Percentiles rank a stretch among this genome's conserved stretches.
phyloP scores from a whole-genome alignment of 257 asterid species.

The Linaria vulgaris region DNA sequence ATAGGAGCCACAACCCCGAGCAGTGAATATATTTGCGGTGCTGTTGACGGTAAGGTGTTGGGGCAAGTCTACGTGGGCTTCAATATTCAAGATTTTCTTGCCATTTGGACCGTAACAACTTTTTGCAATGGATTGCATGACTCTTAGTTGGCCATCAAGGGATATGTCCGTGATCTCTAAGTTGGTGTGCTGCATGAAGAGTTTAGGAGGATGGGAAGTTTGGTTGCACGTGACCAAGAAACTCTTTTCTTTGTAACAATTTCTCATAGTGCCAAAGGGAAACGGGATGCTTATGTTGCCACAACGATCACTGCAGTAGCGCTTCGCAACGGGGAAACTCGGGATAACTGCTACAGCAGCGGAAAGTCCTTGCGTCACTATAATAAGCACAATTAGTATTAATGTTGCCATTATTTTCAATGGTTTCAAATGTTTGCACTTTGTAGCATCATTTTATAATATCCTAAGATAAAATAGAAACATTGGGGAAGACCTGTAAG shows the following conservation, averaged over 20 bases:
- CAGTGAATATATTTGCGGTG: constrained; percentile 13
- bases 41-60: not conserved
- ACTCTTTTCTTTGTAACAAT: not conserved
- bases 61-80: rapidly evolving
- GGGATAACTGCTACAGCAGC: too few relatives aligned
- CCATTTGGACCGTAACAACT: not conserved
- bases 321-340: too few relatives aligned
- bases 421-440: too few relatives aligned
- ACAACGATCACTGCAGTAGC: too few relatives aligned
- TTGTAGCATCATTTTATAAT: too few relatives aligned
- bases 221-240: constrained; percentile 26
- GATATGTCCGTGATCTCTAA: constrained; percentile 23
- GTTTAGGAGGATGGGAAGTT: constrained; percentile 8
- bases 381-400: too few relatives aligned
- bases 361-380: too few relatives aligned
- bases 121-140: not conserved
- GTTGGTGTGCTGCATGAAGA: not conserved
- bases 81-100: rapidly evolving
- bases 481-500: too few relatives aligned
- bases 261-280: constrained; percentile 20
- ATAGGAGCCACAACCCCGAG: constrained; percentile 22
- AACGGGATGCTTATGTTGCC: constrained; percentile 11
- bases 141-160: constrained; percentile 18
- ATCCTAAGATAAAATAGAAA: too few relatives aligned
- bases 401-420: too few relatives aligned